Evolutionary conservation across 768 basidiomycete genomes (phyloP), one percentile per base, ranked within the genome.

Genomic region (Agrocybe pediades): DNA sequence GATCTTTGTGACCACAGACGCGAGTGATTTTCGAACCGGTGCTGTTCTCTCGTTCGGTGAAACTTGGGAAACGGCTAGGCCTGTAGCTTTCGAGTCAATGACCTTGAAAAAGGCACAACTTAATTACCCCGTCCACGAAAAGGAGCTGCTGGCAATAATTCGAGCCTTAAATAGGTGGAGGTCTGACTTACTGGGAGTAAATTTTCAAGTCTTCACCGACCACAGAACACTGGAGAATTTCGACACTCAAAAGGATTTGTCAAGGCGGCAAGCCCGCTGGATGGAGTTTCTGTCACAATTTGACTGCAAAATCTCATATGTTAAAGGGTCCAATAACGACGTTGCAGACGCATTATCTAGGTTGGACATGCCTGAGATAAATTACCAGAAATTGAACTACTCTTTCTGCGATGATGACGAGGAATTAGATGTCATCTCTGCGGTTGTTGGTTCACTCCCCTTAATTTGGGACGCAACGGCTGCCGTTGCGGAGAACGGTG

Each of bases 301-400:
- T 47, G 68, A 76, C 20, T 78, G 54, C 30, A 54, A 43, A 54
- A 62, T 62, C 19, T 59, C 23, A 20, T 69, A 68, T 41, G 52
- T 67, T 1, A 53, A 65, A 0, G 76, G 76, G 0, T 60, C 65
- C 2, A 59, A 65, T 1, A 77, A 80, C 51, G 56, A 57, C 0
- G 51, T 70, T 0, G 69, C 75, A 0, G 75, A 80, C 56, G 69
- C 75, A 0, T 60, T 80, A 3, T 78, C 74, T 0, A 56, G 68
- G 3, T 53, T 53, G 24, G 23, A 45, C 6, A 6, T 6, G 5
- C 13, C n/a, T 36, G 11, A 36, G 5, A 36, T 15, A 5, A 3
- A 36, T 13, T n/a, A n/a, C n/a, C n/a, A n/a, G n/a, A n/a, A n/a
- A n/a, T n/a, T n/a, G 33, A 36, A 36, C 15, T 30, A 30, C 29